Base-by-base conservation (phyloP, 345 rosid genomes). In the Alliaria petiolata region DNA sequence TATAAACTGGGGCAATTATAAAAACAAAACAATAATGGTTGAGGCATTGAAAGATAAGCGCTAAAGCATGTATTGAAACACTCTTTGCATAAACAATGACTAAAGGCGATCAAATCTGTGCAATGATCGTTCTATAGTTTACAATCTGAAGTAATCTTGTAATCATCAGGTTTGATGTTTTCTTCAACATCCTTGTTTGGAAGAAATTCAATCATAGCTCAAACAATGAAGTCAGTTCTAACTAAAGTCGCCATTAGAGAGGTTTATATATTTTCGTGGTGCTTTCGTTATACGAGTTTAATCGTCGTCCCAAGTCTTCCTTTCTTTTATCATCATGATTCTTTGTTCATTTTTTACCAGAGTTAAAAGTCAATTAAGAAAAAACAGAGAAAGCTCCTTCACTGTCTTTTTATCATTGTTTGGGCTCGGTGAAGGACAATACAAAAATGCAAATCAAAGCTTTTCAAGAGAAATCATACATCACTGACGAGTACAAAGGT, bases 401-500 rank as follows among this genome's bases (percentile, higher is more conserved):
- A 5, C 36, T 42, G 54, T 31, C 53, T 55, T 55, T 69, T 57
- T 45, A 61, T 58, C 49, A 35, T 58, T 69, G 47, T 35, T 15
- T 46, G 46, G 36, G 19, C 14, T 45, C 47, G 47, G 19, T 35
- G 57, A 4, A 69, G 14, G 22, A 15, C 47, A 57, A 11, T 25
- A 35, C 66, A 69, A 56, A n/a, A 68, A 57, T 57, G 56, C 47
- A 57, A 45, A 69, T 35, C 56, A 45, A 8, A 22, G 28, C 47
- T 57, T 69, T 69, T 8, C 3, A 4, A 13, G 35, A 31, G 31
- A 5, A 25, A 16, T 20, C 34, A 5, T 28, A 56, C 44, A 56
- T 44, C 16, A 20, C 5, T 22, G 34, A 25, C 33, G n/a, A 33
- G 3, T 19, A 68, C 72, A 62, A 62, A 3, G 45, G 35, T 69